phyloP scores from a whole-genome alignment of 1,139 yeast genomes.

The Saccharomyces hybrid region DNA sequence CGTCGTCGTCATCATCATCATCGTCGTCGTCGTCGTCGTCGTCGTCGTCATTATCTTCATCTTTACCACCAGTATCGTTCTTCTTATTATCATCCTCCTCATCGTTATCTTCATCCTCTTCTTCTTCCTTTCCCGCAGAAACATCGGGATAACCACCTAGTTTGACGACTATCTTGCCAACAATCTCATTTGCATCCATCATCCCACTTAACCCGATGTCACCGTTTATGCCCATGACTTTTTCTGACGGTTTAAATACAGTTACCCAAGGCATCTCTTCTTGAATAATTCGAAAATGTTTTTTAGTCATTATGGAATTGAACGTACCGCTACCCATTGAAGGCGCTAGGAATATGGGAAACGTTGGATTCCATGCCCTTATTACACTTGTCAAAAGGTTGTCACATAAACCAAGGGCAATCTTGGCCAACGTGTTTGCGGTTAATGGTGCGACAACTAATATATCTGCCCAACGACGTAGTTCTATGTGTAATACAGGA shows the following conservation, averaged over 20 bases:
- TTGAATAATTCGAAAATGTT: constrained; percentile 57
- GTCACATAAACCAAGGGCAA: constrained; percentile 86
- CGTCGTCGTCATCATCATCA: constrained; percentile 31
- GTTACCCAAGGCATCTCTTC: constrained; percentile 68
- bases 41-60: constrained; percentile 14
- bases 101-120: constrained; percentile 44
- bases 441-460: constrained; percentile 87
- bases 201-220: constrained; percentile 97
- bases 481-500: constrained; percentile 87
- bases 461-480: constrained; percentile 94
- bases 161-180: constrained; percentile 72
- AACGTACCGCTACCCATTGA: constrained; percentile 98
- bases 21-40: constrained; percentile 40
- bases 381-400: constrained; percentile 77
- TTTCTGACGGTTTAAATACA: constrained; percentile 85
- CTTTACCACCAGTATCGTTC: constrained; percentile 34
- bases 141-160: constrained; percentile 87
- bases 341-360: constrained; percentile 86
- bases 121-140: constrained; percentile 68
- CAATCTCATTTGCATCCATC: constrained; percentile 90
- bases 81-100: constrained; percentile 39
- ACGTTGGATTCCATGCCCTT: constrained; percentile 86
- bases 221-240: constrained; percentile 81
- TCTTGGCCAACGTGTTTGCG: constrained; percentile 88
- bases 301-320: constrained; percentile 86